Evolutionary conservation across 257 asterid genomes (phyloP).

Genomic region (Ilex asprella): DNA sequence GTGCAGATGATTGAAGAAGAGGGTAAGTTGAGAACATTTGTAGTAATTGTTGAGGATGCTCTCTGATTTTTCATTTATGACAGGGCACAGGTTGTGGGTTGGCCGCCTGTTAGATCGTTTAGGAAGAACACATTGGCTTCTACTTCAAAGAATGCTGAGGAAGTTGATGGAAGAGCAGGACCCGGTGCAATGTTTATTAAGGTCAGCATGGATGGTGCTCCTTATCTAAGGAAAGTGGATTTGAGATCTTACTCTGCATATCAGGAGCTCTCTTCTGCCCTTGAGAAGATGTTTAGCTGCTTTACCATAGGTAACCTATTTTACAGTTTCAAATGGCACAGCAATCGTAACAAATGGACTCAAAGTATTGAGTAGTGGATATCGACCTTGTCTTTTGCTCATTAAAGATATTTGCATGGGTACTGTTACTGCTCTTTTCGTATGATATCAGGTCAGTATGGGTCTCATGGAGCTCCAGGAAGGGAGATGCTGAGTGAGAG

Average conservation of each 20-base stretch:
- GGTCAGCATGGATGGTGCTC: slow-evolving; percentile 83
- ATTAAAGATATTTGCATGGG: not conserved
- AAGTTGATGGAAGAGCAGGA: slow-evolving; percentile 51
- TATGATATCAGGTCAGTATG: slow-evolving; percentile 47
- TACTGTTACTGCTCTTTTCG: slow-evolving; percentile 16
- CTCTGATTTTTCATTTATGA: slow-evolving; percentile 7
- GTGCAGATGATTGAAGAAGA: slow-evolving; percentile 8
- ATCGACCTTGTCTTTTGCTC: not conserved
- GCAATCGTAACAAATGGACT: not conserved
- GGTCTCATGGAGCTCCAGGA: slow-evolving; percentile 56
- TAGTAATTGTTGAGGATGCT: slow-evolving; percentile 6
- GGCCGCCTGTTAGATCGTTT: slow-evolving; percentile 68
- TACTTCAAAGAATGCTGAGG: slow-evolving; percentile 45
- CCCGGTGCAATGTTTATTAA: slow-evolving; percentile 47
- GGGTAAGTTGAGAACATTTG: not conserved
- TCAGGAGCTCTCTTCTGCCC: slow-evolving; percentile 62
- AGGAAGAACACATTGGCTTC: slow-evolving; percentile 52
- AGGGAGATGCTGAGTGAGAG: slow-evolving; percentile 56
- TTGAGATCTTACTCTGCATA: slow-evolving; percentile 51
- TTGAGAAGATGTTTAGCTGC: slow-evolving; percentile 71
- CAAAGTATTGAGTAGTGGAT: not conserved
- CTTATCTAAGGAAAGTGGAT: slow-evolving; percentile 66
- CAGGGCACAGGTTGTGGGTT: slow-evolving; percentile 81
- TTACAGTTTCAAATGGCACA: not conserved
- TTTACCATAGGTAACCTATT: slow-evolving; percentile 49